These are phyloP conservation scores for Colletotrichum nymphaeae DNA, from an alignment of 2,329 filamentous ascomycete genomes.

Conservation along the genomic window DNA sequence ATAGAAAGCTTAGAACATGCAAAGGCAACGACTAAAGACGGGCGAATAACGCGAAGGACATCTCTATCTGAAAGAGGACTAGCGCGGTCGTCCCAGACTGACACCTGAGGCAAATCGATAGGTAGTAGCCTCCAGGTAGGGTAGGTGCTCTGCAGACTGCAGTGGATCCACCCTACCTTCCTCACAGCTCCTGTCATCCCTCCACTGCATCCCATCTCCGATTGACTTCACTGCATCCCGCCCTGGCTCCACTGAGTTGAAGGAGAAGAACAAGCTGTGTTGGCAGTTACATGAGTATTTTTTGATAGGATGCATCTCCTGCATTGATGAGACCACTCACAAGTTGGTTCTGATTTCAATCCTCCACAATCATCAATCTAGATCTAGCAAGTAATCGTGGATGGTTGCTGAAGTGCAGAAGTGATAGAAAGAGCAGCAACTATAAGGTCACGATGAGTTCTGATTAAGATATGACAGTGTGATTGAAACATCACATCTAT, in stretches of 20 bases:
- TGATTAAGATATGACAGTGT: not conserved
- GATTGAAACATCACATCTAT: not conserved
- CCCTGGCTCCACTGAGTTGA: not conserved
- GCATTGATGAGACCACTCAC: not conserved
- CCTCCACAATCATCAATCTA: not conserved
- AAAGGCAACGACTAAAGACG: not conserved
- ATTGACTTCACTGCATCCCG: not conserved
- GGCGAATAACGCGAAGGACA: constrained; percentile 4
- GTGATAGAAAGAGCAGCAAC: not conserved
- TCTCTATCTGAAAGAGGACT: not conserved
- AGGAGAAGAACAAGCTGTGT: no score
- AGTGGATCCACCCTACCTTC: not conserved
- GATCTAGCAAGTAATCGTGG: not conserved
- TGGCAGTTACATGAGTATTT: not conserved
- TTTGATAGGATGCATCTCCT: not conserved
- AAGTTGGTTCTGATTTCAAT: not conserved
- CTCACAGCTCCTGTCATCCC: not conserved
- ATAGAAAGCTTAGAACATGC: constrained; percentile 1
- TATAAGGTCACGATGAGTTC: not conserved
- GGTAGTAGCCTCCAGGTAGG: no score
- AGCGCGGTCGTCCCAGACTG: not conserved
- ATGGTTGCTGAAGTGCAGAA: not conserved
- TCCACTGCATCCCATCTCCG: not conserved
- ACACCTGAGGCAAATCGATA: not conserved
- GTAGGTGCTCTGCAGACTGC: not conserved